A percentile compares a stretch with the other conserved stretches of the same genome.
Evolutionary conservation across 169 alveolate genomes (phyloP).

Genomic region (Cryptosporidium baileyi): DNA sequence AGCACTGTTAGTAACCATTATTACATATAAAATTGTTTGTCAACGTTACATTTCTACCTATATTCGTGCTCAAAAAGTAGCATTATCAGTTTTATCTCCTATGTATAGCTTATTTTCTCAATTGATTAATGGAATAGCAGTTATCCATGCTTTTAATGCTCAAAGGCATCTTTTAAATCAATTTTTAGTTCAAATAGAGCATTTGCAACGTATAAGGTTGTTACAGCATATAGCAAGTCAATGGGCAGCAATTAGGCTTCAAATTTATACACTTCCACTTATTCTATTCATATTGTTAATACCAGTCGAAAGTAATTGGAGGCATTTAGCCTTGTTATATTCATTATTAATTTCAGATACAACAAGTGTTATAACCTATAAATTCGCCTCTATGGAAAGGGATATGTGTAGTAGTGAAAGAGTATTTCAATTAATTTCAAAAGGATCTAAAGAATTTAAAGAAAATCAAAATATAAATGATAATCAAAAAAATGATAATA

Average conservation of each 20-base stretch:
- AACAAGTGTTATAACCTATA: conserved; percentile 31
- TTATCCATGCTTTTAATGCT: conserved; percentile 40
- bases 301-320: conserved; percentile 25
- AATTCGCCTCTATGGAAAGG: conserved; percentile 60
- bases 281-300: not conserved
- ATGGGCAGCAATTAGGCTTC: conserved; percentile 68
- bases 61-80: conserved; percentile 39
- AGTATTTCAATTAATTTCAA: conserved; percentile 8
- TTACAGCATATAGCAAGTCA: conserved; percentile 63
- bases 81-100: conserved; percentile 47
- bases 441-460: not conserved
- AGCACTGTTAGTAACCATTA: not conserved
- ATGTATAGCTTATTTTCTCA: conserved; percentile 54
- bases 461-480: not conserved
- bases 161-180: conserved; percentile 20
- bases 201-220: conserved; percentile 42
- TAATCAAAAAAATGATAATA: not conserved
- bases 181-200: conserved; percentile 47
- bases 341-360: conserved; percentile 48
- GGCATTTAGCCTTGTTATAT: conserved; percentile 48
- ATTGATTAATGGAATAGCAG: conserved; percentile 27
- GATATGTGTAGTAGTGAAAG: conserved; percentile 64
- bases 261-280: conserved; percentile 48
- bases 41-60: conserved; percentile 26
- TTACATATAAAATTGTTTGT: conserved; percentile 40